A percentile compares a stretch with the other conserved stretches of the same genome.
phyloP scores from a whole-genome alignment of 805 yeast species.

The Huiozyma sinensis region DNA sequence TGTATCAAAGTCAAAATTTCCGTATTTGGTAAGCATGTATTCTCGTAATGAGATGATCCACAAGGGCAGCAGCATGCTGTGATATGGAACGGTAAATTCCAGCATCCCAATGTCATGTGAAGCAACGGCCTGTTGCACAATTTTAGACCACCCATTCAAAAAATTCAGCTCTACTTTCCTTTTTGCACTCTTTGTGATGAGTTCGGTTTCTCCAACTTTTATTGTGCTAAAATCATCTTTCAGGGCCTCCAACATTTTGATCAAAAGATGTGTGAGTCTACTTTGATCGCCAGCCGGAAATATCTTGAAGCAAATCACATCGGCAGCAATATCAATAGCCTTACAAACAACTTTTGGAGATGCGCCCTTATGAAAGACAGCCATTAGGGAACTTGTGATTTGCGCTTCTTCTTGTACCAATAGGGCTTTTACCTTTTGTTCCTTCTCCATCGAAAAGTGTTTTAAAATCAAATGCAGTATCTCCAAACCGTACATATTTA shows the following conservation, averaged over 20 bases:
- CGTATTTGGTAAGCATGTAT: slow-evolving; percentile 55
- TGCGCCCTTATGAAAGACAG: slow-evolving; percentile 69
- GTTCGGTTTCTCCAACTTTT: slow-evolving; percentile 46
- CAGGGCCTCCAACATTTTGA: slow-evolving; percentile 52
- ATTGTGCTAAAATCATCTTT: slow-evolving; percentile 23
- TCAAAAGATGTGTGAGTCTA: slow-evolving; percentile 54
- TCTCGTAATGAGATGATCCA: slow-evolving; percentile 76
- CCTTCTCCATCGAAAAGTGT: slow-evolving; percentile 42
- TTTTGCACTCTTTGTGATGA: slow-evolving; percentile 35
- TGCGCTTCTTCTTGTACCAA: slow-evolving; percentile 93
- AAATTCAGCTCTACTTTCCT: slow-evolving; percentile 49
- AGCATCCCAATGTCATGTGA: slow-evolving; percentile 33
- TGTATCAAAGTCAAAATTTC: slow-evolving; percentile 4
- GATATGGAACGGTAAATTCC: slow-evolving; percentile 43
- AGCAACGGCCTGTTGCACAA: slow-evolving; percentile 30
- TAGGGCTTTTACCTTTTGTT: slow-evolving; percentile 63
- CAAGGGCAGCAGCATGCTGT: slow-evolving; percentile 51
- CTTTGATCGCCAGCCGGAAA: slow-evolving; percentile 39
- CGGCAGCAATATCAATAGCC: slow-evolving; percentile 71
- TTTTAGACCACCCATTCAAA: slow-evolving; percentile 64
- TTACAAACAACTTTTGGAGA: slow-evolving; percentile 62
- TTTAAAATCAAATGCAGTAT: slow-evolving; percentile 54
- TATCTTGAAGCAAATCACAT: slow-evolving; percentile 55
- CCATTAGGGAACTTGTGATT: slow-evolving; percentile 78
- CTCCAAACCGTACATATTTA: slow-evolving; percentile 56